Conservation (phyloP, 164 flowering plant genomes). For the Vitis rotundifolia region DNA sequence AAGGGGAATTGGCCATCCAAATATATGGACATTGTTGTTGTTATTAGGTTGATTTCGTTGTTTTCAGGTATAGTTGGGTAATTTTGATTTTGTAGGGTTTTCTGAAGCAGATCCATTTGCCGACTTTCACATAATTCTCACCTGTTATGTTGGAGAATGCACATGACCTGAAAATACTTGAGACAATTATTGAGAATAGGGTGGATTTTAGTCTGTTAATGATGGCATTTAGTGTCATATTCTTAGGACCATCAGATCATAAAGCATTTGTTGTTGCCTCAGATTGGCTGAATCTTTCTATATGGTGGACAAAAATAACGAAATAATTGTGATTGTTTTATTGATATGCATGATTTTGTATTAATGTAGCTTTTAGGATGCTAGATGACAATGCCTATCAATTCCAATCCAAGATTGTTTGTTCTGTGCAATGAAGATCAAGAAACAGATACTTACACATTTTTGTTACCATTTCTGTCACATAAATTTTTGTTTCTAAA, state of each 20-base stretch:
- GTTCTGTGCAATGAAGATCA: no score
- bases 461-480: no score
- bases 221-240: background rate
- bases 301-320: background rate
- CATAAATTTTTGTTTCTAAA: no score
- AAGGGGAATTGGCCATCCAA: background rate
- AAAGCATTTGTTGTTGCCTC: slow-evolving; percentile 1
- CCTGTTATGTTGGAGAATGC: background rate
- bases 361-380: background rate
- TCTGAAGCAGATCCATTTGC: background rate
- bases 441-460: no score
- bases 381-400: no score
- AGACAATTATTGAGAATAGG: background rate
- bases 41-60: background rate
- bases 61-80: background rate
- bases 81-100: background rate
- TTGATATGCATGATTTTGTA: background rate
- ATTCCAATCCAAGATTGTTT: no score
- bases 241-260: background rate
- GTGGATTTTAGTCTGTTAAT: background rate
- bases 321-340: background rate
- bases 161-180: background rate
- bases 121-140: background rate
- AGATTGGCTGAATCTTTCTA: background rate
- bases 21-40: background rate